Conservation (phyloP, 2,329 filamentous ascomycete genomes). For the Aspergillus transmontanensis region DNA sequence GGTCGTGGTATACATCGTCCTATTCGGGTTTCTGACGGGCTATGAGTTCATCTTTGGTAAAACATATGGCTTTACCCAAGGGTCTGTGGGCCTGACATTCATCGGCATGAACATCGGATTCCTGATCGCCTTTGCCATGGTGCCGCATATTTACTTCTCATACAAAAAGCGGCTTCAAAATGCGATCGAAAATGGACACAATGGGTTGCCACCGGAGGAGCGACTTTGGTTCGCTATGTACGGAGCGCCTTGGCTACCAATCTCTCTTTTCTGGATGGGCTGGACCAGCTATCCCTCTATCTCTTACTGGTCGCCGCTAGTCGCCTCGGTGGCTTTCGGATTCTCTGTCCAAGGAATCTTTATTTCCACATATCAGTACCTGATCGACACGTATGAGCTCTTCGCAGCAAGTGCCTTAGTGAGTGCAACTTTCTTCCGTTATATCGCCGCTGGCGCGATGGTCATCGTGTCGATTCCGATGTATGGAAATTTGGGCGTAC, state of each 20-base stretch:
- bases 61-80: slow-evolving; percentile 50
- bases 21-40: slow-evolving; percentile 44
- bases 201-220: slow-evolving; percentile 53
- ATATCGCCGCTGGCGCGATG: slow-evolving; percentile 41
- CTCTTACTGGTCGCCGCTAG: slow-evolving; percentile 53
- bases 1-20: slow-evolving; percentile 33
- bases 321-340: slow-evolving; percentile 55
- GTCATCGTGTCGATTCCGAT: slow-evolving; percentile 36
- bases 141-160: slow-evolving; percentile 46
- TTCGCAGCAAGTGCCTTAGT: slow-evolving; percentile 53
- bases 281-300: slow-evolving; percentile 53
- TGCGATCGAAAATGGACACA: slow-evolving; percentile 31
- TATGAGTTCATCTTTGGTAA: slow-evolving; percentile 54
- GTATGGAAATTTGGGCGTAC: slow-evolving; percentile 42
- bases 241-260: slow-evolving; percentile 52
- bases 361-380: slow-evolving; percentile 56
- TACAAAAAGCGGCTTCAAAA: slow-evolving; percentile 32
- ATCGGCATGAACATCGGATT: slow-evolving; percentile 50
- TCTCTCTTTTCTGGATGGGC: slow-evolving; percentile 61
- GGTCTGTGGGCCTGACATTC: slow-evolving; percentile 52
- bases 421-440: slow-evolving; percentile 43
- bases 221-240: slow-evolving; percentile 58
- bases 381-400: slow-evolving; percentile 58
- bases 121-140: slow-evolving; percentile 36
- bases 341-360: slow-evolving; percentile 53